Percentiles rank a stretch among this genome's conserved stretches.
Evolutionary conservation across 2,329 filamentous ascomycete genomes (phyloP).

Genomic region (Incumbomyces lentus): DNA sequence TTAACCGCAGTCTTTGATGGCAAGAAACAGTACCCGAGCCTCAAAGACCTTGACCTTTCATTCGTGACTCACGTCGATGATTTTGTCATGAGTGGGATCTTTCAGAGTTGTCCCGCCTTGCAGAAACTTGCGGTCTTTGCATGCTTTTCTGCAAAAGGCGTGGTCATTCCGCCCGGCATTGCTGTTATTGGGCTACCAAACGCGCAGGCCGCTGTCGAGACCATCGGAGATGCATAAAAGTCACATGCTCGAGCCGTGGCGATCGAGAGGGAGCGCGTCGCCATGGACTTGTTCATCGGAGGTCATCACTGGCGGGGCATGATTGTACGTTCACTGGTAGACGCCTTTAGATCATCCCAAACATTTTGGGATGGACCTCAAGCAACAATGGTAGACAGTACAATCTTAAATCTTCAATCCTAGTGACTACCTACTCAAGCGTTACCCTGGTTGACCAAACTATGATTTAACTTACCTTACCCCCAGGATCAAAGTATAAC

Average conservation of each 20-base stretch:
- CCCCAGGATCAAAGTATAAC: no score
- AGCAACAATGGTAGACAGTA: no score
- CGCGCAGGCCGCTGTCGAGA: conserved; percentile 45
- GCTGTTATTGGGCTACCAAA: conserved; percentile 51
- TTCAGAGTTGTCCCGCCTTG: conserved; percentile 37
- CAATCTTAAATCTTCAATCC: no score
- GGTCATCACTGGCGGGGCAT: no score
- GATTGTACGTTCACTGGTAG: no score
- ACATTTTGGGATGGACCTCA: no score
- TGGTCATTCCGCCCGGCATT: conserved; percentile 47
- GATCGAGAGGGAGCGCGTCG: not conserved
- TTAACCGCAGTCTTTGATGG: conserved; percentile 65
- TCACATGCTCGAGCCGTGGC: not conserved
- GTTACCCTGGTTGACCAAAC: no score
- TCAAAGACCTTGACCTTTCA: conserved; percentile 64
- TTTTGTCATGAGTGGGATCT: conserved; percentile 34
- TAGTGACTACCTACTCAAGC: no score
- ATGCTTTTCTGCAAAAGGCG: conserved; percentile 49
- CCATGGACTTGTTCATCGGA: not conserved
- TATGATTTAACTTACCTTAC: no score
- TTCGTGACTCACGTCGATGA: conserved; percentile 46
- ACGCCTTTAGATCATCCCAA: no score
- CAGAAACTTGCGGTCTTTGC: conserved; percentile 51
- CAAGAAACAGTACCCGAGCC: conserved; percentile 53
- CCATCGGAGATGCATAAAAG: conserved; percentile 1